Base-by-base conservation (phyloP, 352 stramenopile genomes). In the Pythium plurisporium region DNA sequence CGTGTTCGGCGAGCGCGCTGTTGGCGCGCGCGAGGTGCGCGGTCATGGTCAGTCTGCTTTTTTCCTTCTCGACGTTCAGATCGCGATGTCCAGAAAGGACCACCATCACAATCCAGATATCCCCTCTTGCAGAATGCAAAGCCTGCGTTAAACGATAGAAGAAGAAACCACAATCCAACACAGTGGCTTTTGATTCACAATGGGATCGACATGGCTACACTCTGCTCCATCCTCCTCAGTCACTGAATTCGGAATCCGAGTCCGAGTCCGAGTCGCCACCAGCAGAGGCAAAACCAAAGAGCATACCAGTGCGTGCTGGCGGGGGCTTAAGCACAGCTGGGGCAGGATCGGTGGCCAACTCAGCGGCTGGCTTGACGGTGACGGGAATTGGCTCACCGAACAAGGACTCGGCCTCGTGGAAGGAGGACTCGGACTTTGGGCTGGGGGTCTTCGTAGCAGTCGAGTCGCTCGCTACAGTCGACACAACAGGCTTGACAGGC, bases 261-360 rank as follows among this genome's bases (percentile, higher is more conserved):
- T 82, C 74, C 26, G 72, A 89, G 43, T 84, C 71, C 51, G 55
- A 64, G 45, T 65, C 56, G 48, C 66, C 76, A 17, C 52, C 52
- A 3, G 67, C 74, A 8, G 74, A 84, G 23, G 72, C 76, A 26
- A 75, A 73, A 30, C 79, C 79, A 55, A 89, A 89, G 11, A 89
- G 62, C 30, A 87, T 68, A 7, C 73, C 73, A 2, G 69, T 61
- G 33, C 54, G 50, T 26, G 59, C 25, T 29, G 42, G 33, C 22
- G 44, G 43, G 15, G 44, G 23, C 23, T 41, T 36, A 2, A 54
- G 31, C 15, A 33, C 17, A 12, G 48, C 22, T 9, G 54, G 30
- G 7, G 42, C 27, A 3, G 31, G 12, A 22, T 17, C 4, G 4
- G 43, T 22, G 30, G 34, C 38, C 27, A 14, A 9, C 6, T 34